A percentile compares a stretch with the other conserved stretches of the same genome.
Evolutionary conservation across 2,329 filamentous ascomycete species (phyloP).

Genomic region (Exophiala sp.): DNA sequence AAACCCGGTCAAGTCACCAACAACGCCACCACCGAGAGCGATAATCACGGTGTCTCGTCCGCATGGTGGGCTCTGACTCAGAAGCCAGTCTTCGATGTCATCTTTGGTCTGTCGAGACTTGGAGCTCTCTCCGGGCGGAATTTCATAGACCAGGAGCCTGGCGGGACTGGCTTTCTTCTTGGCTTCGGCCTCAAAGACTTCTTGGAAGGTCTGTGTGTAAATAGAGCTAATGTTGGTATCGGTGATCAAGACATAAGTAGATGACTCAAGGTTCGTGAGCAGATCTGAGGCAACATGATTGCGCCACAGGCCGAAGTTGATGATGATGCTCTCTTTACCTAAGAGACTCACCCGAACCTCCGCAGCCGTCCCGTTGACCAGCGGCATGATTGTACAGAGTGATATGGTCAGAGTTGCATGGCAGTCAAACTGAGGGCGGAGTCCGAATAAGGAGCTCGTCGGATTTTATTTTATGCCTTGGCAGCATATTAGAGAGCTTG

Average conservation of each 20-base stretch:
- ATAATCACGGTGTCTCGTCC: constrained; percentile 92
- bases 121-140: constrained; percentile 86
- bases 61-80: constrained; percentile 72
- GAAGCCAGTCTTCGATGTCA: constrained; percentile 95
- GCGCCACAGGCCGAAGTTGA: constrained; percentile 86
- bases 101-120: constrained; percentile 92
- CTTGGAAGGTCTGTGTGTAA: constrained; percentile 73
- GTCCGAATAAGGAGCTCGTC: constrained; percentile 5
- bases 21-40: constrained; percentile 90
- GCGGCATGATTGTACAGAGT: constrained; percentile 18
- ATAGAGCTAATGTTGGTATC: constrained; percentile 81
- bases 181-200: constrained; percentile 52
- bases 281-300: constrained; percentile 76
- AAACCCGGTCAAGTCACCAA: constrained; percentile 96
- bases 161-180: constrained; percentile 37
- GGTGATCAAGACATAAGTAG: constrained; percentile 93
- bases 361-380: constrained; percentile 22
- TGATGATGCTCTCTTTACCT: constrained; percentile 81
- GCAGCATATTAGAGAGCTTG: neutral
- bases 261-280: constrained; percentile 67
- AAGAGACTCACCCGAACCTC: constrained; percentile 64
- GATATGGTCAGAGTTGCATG: neutral
- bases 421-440: neutral
- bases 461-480: constrained; percentile 23
- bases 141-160: constrained; percentile 76